Percentiles rank a stretch among this genome's conserved stretches.
These are phyloP conservation scores for Sequoia sempervirens DNA, from an alignment of 75 land plant species.

Conservation along the genomic window DNA sequence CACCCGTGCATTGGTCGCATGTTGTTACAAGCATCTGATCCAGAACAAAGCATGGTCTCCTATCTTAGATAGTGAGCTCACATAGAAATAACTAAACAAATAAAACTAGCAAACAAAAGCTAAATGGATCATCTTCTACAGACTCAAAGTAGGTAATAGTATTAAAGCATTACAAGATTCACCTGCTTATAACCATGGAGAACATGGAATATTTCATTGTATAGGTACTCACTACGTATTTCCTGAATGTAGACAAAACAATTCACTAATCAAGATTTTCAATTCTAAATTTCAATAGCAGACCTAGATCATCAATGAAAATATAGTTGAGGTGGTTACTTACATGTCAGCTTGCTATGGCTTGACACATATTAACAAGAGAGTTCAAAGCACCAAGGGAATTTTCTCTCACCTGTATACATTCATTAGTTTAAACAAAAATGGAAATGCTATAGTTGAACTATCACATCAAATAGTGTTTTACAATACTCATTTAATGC, in stretches of 20 bases:
- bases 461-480: background rate
- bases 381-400: slow-evolving; percentile 75
- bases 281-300: background rate
- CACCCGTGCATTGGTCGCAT: slow-evolving; percentile 80
- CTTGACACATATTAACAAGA: slow-evolving; percentile 70
- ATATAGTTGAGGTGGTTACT: slow-evolving; percentile 10
- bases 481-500: background rate
- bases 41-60: background rate
- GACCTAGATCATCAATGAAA: background rate
- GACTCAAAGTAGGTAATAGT: background rate
- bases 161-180: background rate
- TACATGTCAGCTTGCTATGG: slow-evolving; percentile 94
- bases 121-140: background rate
- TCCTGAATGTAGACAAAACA: slow-evolving; percentile 38
- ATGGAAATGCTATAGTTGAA: background rate
- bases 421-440: background rate
- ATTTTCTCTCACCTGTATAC: slow-evolving; percentile 65
- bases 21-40: slow-evolving; percentile 76
- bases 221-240: slow-evolving; percentile 80
- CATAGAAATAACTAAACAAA: background rate
- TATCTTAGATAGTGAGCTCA: background rate
- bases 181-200: slow-evolving; percentile 96
- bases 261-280: background rate
- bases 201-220: slow-evolving; percentile 80
- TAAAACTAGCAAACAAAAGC: background rate